Conservation (phyloP, 371 early-diverging fungal species). For the Dichotomocladium elegans region DNA sequence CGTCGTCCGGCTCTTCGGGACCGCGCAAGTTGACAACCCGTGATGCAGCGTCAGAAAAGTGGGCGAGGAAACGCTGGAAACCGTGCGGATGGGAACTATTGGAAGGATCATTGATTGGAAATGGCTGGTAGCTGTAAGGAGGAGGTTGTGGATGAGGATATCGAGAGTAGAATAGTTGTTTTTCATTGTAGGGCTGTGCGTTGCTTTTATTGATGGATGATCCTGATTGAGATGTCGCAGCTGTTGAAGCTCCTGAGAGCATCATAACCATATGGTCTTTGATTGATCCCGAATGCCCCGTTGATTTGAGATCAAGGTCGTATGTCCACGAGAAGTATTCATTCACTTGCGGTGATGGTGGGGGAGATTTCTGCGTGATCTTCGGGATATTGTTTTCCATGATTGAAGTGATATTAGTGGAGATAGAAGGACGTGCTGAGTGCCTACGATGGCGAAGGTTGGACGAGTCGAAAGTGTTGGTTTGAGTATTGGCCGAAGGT, state of each 20-base stretch:
- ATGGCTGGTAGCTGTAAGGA: constrained; percentile 1
- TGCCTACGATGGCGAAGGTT: constrained; percentile 1
- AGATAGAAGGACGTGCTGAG: constrained; percentile 1
- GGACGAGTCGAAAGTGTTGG: background rate
- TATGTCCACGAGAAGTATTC: constrained; percentile 8
- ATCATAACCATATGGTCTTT: constrained; percentile 17
- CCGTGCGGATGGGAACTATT: background rate
- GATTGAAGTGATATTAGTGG: background rate
- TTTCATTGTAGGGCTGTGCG: constrained; percentile 2
- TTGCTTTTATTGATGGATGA: constrained; percentile 17
- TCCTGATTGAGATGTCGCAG: background rate
- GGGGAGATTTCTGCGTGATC: background rate
- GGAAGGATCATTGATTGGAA: background rate
- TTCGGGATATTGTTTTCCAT: background rate
- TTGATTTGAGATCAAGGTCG: constrained; percentile 8
- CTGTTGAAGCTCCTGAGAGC: background rate
- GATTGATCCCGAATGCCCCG: background rate
- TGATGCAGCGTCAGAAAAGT: constrained; percentile 20
- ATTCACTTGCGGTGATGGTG: constrained; percentile 6
- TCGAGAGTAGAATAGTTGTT: background rate
- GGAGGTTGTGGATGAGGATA: background rate
- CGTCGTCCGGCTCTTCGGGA: constrained; percentile 15
- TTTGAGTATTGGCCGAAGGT: background rate
- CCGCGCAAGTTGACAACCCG: constrained; percentile 36
- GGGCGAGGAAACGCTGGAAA: background rate